These are phyloP conservation scores for Oryza officinalis DNA, from an alignment of 176 grass and related monocot genomes.

Conservation along the genomic window DNA sequence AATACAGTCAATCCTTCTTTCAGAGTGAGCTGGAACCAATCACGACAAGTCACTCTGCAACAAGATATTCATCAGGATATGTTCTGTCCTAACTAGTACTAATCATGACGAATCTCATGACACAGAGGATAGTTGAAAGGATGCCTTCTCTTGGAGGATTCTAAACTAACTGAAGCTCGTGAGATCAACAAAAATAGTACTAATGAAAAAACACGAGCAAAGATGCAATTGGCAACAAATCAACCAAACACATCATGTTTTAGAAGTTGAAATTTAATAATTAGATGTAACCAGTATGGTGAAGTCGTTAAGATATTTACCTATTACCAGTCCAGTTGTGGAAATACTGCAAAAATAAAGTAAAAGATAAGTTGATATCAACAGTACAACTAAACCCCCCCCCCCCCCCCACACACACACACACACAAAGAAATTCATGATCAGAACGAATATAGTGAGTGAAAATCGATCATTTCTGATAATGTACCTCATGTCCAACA, in stretches of 20 bases:
- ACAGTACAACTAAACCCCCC: slow-evolving; percentile 14
- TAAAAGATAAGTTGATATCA: slow-evolving; percentile 22
- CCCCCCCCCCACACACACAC: too few species aligned
- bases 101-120: slow-evolving; percentile 16
- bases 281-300: slow-evolving; percentile 16
- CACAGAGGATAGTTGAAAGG: slow-evolving; percentile 11
- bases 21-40: slow-evolving; percentile 99
- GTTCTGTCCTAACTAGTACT: neutral
- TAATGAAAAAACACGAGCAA: slow-evolving; percentile 11
- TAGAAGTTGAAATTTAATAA: neutral
- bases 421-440: neutral
- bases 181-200: neutral
- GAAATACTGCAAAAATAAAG: slow-evolving; percentile 82
- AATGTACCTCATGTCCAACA: slow-evolving; percentile 87
- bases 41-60: slow-evolving; percentile 96
- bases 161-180: slow-evolving; percentile 1
- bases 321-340: slow-evolving; percentile 99
- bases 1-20: slow-evolving; percentile 99
- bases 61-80: slow-evolving; percentile 10
- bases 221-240: slow-evolving; percentile 7
- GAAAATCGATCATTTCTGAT: slow-evolving; percentile 14
- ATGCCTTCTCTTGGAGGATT: slow-evolving; percentile 31
- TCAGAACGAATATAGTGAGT: slow-evolving; percentile 19
- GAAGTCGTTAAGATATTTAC: slow-evolving; percentile 40
- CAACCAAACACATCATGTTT: slow-evolving; percentile 3